phyloP scores from a whole-genome alignment of 164 flowering plant species.

The Platanus orientalis region DNA sequence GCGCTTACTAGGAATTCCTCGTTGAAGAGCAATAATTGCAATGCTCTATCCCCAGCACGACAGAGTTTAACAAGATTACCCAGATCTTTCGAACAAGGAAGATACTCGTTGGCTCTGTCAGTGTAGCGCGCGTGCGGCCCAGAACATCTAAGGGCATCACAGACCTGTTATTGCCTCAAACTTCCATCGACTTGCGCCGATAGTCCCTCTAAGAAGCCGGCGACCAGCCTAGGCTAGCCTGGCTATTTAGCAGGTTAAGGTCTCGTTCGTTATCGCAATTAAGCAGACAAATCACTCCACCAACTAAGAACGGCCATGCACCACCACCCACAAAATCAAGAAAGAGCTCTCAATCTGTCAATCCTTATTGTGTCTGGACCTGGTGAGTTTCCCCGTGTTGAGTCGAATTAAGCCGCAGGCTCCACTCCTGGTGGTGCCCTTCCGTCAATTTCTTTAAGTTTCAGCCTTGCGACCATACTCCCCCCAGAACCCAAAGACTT shows the following conservation, averaged over 20 bases:
- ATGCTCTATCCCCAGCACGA: conserved; percentile 25
- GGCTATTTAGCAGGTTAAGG: conserved; percentile 19
- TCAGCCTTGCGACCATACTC: too few species aligned
- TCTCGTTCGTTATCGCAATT: conserved; percentile 15
- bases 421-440: too few species aligned
- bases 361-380: too few species aligned
- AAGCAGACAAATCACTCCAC: conserved; percentile 7
- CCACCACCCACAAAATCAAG: too few species aligned
- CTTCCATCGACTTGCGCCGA: conserved; percentile 16
- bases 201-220: conserved; percentile 25
- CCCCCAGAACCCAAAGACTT: too few species aligned
- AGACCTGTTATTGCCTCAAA: conserved; percentile 22
- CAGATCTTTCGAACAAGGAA: conserved; percentile 21
- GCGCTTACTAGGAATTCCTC: conserved; percentile 28
- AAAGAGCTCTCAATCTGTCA: too few species aligned
- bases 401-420: too few species aligned
- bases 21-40: conserved; percentile 24
- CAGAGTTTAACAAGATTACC: not conserved
- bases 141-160: conserved; percentile 25
- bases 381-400: too few species aligned
- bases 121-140: conserved; percentile 26
- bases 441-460: too few species aligned
- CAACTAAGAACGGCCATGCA: too few species aligned
- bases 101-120: conserved; percentile 21
- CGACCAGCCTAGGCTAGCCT: conserved; percentile 12